phyloP scores from a whole-genome alignment of 306 rosid genomes.

The Lithocarpus polystachyus region DNA sequence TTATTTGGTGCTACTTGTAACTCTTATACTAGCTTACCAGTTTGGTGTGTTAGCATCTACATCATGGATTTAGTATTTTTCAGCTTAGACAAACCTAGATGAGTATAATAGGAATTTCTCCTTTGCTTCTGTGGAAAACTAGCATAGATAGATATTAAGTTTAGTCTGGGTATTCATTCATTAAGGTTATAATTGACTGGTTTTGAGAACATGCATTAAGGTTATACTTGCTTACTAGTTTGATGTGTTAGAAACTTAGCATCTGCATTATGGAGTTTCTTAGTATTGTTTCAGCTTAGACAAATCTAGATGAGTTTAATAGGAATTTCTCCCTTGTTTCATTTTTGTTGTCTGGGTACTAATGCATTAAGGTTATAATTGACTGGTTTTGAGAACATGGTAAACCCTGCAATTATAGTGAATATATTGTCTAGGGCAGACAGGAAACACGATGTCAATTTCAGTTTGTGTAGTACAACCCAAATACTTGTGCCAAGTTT shows the following conservation, averaged over 20 bases:
- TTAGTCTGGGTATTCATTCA: neutral
- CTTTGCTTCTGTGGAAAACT: neutral
- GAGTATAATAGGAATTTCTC: neutral
- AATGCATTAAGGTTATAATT: neutral
- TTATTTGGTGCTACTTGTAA: neutral
- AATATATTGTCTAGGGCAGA: neutral
- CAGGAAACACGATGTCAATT: neutral
- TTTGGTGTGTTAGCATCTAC: neutral
- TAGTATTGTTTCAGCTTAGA: neutral
- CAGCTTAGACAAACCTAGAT: neutral
- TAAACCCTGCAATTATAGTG: neutral
- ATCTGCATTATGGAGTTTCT: constrained; percentile 6
- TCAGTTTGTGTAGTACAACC: no score
- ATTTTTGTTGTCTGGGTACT: no score
- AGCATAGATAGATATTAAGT: neutral
- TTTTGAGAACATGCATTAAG: neutral
- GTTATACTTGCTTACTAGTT: neutral
- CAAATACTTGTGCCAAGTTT: no score
- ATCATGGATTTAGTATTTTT: neutral
- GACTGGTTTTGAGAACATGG: neutral
- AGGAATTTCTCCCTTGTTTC: neutral
- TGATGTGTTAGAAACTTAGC: neutral
- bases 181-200: neutral
- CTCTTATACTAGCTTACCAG: neutral
- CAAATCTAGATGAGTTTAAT: neutral